Conservation (phyloP, 2,329 filamentous ascomycete species). For the Sporothrix brunneoviolacea region DNA sequence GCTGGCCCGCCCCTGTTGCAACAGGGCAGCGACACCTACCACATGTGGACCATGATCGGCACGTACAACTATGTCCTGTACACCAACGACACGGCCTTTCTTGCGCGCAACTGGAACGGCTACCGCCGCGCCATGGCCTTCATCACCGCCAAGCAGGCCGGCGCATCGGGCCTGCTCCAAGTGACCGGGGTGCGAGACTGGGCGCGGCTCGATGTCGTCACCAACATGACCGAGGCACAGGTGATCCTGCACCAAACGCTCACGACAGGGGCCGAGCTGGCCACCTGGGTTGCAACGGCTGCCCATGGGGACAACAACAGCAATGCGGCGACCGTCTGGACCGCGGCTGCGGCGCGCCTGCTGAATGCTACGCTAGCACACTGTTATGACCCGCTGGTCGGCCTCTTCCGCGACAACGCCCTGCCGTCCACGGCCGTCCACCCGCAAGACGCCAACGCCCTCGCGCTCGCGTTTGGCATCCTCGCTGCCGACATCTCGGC, state of each 20-base stretch:
- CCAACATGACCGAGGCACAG: slow-evolving; percentile 45
- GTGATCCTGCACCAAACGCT: slow-evolving; percentile 50
- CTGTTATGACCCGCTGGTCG: slow-evolving; percentile 41
- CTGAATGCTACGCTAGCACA: slow-evolving; percentile 38
- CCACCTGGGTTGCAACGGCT: too few species aligned
- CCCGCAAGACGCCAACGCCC: slow-evolving; percentile 55
- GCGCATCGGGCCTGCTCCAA: slow-evolving; percentile 35
- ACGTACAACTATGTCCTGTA: slow-evolving; percentile 51
- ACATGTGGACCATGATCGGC: slow-evolving; percentile 42
- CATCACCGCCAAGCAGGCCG: slow-evolving; percentile 22
- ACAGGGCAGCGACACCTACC: slow-evolving; percentile 27
- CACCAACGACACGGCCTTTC: slow-evolving; percentile 37
- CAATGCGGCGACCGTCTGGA: slow-evolving; percentile 30
- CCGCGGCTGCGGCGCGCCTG: slow-evolving; percentile 33
- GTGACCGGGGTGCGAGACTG: slow-evolving; percentile 45
- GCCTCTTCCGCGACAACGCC: slow-evolving; percentile 49
- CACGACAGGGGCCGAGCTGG: slow-evolving; percentile 44
- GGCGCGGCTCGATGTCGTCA: slow-evolving; percentile 42
- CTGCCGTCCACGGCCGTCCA: slow-evolving; percentile 39
- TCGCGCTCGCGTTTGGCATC: slow-evolving; percentile 42
- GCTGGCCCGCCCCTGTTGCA: slow-evolving; percentile 39
- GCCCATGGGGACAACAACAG: slow-evolving; percentile 33
- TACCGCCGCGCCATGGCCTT: slow-evolving; percentile 26
- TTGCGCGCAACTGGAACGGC: slow-evolving; percentile 27
- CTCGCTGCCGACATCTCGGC: slow-evolving; percentile 14